A percentile compares a stretch with the other conserved stretches of the same genome.
Evolutionary conservation across 805 yeast genomes (phyloP).

Genomic region (Candida xyloterini): DNA sequence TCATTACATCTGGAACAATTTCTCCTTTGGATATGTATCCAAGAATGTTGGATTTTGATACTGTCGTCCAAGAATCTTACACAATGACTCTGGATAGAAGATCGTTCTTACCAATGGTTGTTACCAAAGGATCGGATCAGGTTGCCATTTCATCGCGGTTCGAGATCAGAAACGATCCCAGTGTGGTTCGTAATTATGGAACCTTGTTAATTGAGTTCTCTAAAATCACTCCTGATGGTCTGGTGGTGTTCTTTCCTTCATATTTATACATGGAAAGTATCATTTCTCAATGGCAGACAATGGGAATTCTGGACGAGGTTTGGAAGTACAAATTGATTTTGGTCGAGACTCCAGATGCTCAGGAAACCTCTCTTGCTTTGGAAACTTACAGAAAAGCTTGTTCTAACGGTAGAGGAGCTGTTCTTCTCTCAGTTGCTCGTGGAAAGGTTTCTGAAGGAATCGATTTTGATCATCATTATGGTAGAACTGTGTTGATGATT

Average conservation of each 20-base stretch:
- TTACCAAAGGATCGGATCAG: conserved; percentile 97
- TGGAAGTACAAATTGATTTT: conserved; percentile 95
- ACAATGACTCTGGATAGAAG: conserved; percentile 92
- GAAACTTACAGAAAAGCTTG: conserved; percentile 97
- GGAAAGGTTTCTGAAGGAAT: conserved; percentile 99
- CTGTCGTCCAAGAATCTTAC: conserved; percentile 91
- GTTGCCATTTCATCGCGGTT: conserved; percentile 95
- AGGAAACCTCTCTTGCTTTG: conserved; percentile 91
- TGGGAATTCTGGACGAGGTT: conserved; percentile 97
- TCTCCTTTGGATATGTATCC: conserved; percentile 99
- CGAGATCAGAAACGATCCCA: conserved; percentile 96
- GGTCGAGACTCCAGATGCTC: conserved; percentile 99
- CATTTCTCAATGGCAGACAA: conserved; percentile 97
- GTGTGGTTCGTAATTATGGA: conserved; percentile 96
- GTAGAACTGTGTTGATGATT: conserved; percentile 95
- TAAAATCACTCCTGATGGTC: conserved; percentile 95
- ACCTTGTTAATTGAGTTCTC: conserved; percentile 87
- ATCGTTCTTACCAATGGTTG: conserved; percentile 91
- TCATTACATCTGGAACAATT: conserved; percentile 96
- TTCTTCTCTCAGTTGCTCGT: conserved; percentile 93
- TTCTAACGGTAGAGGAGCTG: conserved; percentile 96
- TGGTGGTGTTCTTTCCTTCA: conserved; percentile 97
- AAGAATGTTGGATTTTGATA: conserved; percentile 88
- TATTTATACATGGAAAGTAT: conserved; percentile 97
- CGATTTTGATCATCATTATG: conserved; percentile 98